Evolutionary conservation across 2,329 filamentous ascomycete genomes (phyloP), one percentile per base, ranked within the genome.

Genomic region (Zymoseptoria tritici): DNA sequence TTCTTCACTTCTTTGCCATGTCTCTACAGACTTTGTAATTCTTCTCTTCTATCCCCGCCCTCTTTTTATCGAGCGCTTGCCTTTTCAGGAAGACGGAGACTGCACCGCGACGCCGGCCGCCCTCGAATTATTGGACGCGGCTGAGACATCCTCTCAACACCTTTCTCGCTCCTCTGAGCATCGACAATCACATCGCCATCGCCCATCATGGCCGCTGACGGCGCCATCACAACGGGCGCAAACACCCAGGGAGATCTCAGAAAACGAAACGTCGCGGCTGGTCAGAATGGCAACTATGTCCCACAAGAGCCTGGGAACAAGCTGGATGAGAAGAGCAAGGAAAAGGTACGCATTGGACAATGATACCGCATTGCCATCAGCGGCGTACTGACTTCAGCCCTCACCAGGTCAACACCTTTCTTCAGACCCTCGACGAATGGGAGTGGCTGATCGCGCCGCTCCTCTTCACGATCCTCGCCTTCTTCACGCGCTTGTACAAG

Each of bases 401-500:
- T n/a, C 42, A n/a, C 11, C 62, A 68, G 70, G 61, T 76, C 52
- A 79, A 83, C 66, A 83, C 83, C 22, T 73, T 89, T 64, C 75
- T 89, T 67, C 74, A 86, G 58, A 79, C 83, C 67, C 81, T 91
- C 66, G 81, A 84, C 69, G 78, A 82, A 59, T 85, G 80, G 73
- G 85, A 87, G 70, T 83, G 80, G 64, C 75, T 87, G 62, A 80
- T 85, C 72, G 84, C 83, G n/a, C 84, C 85, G 51, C 72, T 87
- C 55, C 73, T 87, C 64, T 84, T 87, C 70, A 87, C 84, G 31
- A 78, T 79, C 52, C 74, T 86, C 60, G 80, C 85, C 62, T 81
- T 87, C 73, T 86, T 87, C 74, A 87, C 84, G 52, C 82, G 85
- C 67, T 81, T 86, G 77, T 87, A 83, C 76, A 85, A 83, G 73